Base-by-base conservation (phyloP, 768 basidiomycete genomes). In the Cystoderma amianthinum region DNA sequence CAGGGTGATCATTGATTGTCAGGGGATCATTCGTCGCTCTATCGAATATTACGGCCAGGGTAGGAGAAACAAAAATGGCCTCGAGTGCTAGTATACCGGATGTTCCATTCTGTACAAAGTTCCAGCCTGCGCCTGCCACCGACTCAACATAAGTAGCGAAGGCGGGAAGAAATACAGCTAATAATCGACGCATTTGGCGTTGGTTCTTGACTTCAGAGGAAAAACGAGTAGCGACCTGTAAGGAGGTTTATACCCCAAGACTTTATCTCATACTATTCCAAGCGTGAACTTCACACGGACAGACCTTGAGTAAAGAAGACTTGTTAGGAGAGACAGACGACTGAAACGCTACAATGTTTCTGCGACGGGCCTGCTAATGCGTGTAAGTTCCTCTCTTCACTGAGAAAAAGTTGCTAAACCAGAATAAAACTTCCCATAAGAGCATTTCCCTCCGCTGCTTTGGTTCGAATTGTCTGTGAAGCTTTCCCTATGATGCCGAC, bases 1-100 rank as follows among this genome's bases (percentile, higher is more conserved):
- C 71, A 13, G 65, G 53, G 44, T 70, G 68, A 1, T 62, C 64
- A 38, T 68, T 58, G 41, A 71, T 54, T 15, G 49, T 57, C 1
- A 71, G 51, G 11, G 68, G 63, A 33, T 73, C 70, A 43, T 71
- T 57, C 7, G 46, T 56, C 4, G 58, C 58, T 33, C 54, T 40
- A 34, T 59, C 58, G 35, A 59, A 56, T 42, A 59, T 54, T 18
- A 59, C 51, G 6, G 58, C 58, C 3, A 59, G 50, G 5, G 50
- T 56, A 16, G 56, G 56, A n/a, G 58, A 56, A 17, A 59, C 56
- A 17, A 59, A 47, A 35, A 59, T 56, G 7, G 54, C 49, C 44
- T 59, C 58, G 12, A 59, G 47, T 11, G 58, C 58, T 4, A 59
- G 40, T 19, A 59, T 46, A 17, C 58, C 58, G 15, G 54, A 51